Conservation (phyloP, 805 yeast genomes). For the Ogataea trehalophila region DNA sequence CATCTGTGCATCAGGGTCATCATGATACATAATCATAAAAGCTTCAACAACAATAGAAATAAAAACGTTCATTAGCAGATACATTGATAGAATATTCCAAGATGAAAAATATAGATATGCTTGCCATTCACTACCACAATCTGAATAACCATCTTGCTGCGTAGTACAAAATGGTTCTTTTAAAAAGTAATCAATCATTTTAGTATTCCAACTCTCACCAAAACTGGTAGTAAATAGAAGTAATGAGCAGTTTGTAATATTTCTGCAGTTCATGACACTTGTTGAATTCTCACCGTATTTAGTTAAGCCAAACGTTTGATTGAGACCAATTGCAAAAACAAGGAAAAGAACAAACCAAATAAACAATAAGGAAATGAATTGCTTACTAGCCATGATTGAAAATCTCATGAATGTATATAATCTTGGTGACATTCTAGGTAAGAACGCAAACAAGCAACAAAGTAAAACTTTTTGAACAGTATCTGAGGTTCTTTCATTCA, state of each 20-base stretch:
- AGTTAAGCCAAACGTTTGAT: conserved; percentile 82
- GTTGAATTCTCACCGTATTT: conserved; percentile 68
- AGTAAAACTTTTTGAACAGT: conserved; percentile 54
- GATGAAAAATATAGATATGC: conserved; percentile 57
- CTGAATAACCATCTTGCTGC: conserved; percentile 39
- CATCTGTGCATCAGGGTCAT: conserved; percentile 31
- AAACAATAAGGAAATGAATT: conserved; percentile 60
- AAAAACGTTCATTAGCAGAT: conserved; percentile 81
- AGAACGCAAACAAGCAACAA: conserved; percentile 48
- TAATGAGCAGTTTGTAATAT: conserved; percentile 72
- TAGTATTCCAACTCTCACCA: conserved; percentile 89
- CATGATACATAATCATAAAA: conserved; percentile 74
- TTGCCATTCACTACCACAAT: conserved; percentile 64
- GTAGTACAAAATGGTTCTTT: conserved; percentile 57
- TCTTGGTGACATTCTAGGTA: conserved; percentile 43
- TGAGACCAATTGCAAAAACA: conserved; percentile 80
- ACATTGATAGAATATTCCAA: conserved; percentile 87
- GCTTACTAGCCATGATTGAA: conserved; percentile 68
- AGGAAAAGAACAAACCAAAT: conserved; percentile 78
- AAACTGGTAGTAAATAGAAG: conserved; percentile 74
- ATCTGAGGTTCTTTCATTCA: conserved; percentile 24
- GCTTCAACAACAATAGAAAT: conserved; percentile 78
- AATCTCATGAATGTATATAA: conserved; percentile 67
- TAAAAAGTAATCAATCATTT: conserved; percentile 67
- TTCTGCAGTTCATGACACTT: conserved; percentile 63